These are phyloP conservation scores for Agaricus sinodeliciosus DNA, from an alignment of 768 basidiomycete species.

Conservation along the genomic window DNA sequence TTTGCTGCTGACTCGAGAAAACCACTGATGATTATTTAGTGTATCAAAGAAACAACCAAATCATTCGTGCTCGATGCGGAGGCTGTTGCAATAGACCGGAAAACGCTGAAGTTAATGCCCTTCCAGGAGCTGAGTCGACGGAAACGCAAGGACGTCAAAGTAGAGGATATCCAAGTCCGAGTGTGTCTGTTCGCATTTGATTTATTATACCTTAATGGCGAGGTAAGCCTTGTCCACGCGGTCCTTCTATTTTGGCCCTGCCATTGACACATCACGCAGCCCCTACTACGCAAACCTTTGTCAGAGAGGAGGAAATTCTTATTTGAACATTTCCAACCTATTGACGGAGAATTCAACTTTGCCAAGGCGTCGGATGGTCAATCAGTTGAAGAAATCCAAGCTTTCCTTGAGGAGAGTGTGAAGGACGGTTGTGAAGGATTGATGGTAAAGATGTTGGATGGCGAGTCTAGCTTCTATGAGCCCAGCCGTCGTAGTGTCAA, in stretches of 20 bases:
- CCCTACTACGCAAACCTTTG: conserved; percentile 73
- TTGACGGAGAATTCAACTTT: conserved; percentile 88
- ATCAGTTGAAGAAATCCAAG: conserved; percentile 88
- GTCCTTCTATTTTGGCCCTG: neutral
- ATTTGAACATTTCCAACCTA: conserved; percentile 69
- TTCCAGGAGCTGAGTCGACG: conserved; percentile 95
- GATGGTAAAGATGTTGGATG: conserved; percentile 99
- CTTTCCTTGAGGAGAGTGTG: conserved; percentile 92
- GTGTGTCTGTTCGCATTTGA: conserved; percentile 98
- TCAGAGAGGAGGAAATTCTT: conserved; percentile 72
- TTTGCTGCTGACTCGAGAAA: neutral
- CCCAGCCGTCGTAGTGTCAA: conserved; percentile 94
- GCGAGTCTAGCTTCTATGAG: conserved; percentile 88
- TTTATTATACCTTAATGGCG: conserved; percentile 91
- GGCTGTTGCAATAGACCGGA: conserved; percentile 90
- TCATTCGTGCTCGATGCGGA: conserved; percentile 96
- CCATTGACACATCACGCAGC: conserved; percentile 35
- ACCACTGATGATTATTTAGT: conserved; percentile 38
- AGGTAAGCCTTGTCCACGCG: conserved; percentile 46
- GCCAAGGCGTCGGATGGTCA: conserved; percentile 88
- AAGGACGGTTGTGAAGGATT: conserved; percentile 98
- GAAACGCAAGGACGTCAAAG: conserved; percentile 96
- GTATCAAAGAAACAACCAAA: conserved; percentile 73
- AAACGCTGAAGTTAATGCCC: conserved; percentile 82
- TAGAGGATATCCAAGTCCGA: conserved; percentile 94